Evolutionary conservation across 2,329 filamentous ascomycete genomes (phyloP), one percentile per base, ranked within the genome.

Genomic region (Cladosporium sp.): DNA sequence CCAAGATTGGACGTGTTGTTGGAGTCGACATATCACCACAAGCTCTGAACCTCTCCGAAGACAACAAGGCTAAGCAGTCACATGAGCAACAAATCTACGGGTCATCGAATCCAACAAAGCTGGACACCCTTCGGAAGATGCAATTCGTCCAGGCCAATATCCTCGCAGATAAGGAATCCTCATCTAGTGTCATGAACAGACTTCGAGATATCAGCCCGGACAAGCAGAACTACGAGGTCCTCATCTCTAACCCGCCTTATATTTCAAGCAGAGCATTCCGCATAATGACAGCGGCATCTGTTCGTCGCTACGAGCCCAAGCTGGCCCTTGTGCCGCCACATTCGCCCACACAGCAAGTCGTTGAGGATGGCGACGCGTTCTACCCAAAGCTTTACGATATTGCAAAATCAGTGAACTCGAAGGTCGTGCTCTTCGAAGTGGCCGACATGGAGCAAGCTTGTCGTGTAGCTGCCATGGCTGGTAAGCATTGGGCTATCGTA

Each of bases 191-290:
- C 11, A 21, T 49, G 35, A 29, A 18, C 26, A 56, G 31, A 10
- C 35, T 44, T 29, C 5, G 8, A 16, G 23, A 44, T 5, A 29
- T 46, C 14, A 3, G 18, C 6, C 21, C 18, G 10, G 8, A 3
- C 23, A 29, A 23, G 14, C 35, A 49, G 2, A 37, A 26, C 10
- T 71, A 70, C 53, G 74, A 96, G 68, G 79, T 98, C 4, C 78
- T 99, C 1, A 85, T 95, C 40, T 91, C 91, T 1, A 99, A 99
- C 73, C 95, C 95, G 18, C 95, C 95, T 0, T 98, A 98, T 76
- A 89, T 98, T 60, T 96, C 93, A 1, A 80, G 82, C 0, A 70
- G 75, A 3, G 86, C 85, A 8, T 93, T 91, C 72, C 78, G 82
- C 46, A 83, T 78, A 46, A 85, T 86, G 21, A 93, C 90, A 1